Conservation (phyloP, 345 rosid species). For the Hibiscus syriacus region DNA sequence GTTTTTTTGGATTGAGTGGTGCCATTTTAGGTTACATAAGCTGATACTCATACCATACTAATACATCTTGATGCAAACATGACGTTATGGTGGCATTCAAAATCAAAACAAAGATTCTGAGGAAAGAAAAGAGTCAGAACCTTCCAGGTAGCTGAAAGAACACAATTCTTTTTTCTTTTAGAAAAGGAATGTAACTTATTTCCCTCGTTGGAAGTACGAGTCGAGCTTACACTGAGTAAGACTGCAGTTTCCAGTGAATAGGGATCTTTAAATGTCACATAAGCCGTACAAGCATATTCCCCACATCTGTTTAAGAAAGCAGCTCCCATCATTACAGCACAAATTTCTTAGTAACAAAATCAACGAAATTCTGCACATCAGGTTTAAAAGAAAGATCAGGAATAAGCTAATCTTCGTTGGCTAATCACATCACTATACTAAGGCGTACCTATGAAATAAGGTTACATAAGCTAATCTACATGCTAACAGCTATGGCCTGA, state of each 20-base stretch:
- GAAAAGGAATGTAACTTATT: neutral
- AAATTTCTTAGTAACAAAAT: neutral
- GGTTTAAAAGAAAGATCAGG: neutral
- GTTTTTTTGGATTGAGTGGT: neutral
- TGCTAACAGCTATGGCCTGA: neutral
- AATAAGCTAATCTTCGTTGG: neutral
- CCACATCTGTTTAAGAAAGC: conserved; percentile 39
- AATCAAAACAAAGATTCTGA: neutral
- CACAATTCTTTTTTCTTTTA: neutral
- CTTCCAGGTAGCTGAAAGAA: neutral
- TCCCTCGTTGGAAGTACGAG: neutral
- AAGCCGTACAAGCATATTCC: conserved; percentile 59
- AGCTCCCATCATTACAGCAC: neutral
- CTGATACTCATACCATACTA: neutral
- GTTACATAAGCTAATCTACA: neutral
- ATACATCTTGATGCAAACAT: neutral
- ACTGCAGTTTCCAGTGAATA: conserved; percentile 77
- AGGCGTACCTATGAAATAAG: neutral
- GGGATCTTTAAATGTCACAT: conserved; percentile 67
- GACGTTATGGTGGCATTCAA: neutral
- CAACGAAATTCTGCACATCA: neutral
- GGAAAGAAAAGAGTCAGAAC: neutral
- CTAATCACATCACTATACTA: neutral
- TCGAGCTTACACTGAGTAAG: conserved; percentile 70
- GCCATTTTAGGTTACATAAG: neutral